Evolutionary conservation across 2,329 filamentous ascomycete species (phyloP), one percentile per base, ranked within the genome.

Genomic region (Alternaria sp.): DNA sequence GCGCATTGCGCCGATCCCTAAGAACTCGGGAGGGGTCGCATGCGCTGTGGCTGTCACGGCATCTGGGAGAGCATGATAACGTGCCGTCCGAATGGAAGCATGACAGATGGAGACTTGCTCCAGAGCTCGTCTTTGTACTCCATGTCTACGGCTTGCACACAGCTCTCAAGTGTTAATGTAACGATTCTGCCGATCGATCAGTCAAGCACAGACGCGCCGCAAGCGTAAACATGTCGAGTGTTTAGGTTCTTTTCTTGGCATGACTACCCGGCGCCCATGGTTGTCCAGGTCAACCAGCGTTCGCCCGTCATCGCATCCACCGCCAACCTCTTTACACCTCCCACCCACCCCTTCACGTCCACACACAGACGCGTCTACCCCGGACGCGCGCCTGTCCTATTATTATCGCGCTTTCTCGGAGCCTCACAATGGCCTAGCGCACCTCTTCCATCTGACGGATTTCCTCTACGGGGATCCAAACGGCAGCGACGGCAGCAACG

Each of bases 261-360:
- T 36, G 14, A 49, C 36, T 54, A 53, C 48, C 54, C 54, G 48
- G 58, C 48, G 59, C 44, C 36, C 46, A 54, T 61, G 54, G 58
- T 60, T 60, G 59, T 64, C 68, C 56, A 65, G 59, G 67, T 73
- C 68, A 64, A 68, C 57, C 27, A 59, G 51, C 64, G 64, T 60
- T 58, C 55, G 59, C 60, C 66, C 55, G 54, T 58, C 64, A 64
- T 63, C 66, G 53, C 57, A 61, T 44, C 41, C 55, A 69, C 68
- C 62, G 66, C 74, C 74, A 75, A 71, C 75, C 75, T 73, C 74
- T 69, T 68, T 71, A 67, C 67, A 72, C 60, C 62, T 50, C 63
- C 54, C 57, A 8, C 44, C 53, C 50, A 57, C 57, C 54, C 59
- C 50, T 43, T 57, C 38, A 36, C 57, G 58, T 52, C 46, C 63